Evolutionary conservation across 768 basidiomycete genomes (phyloP).

Genomic region (Trametes gibbosa): DNA sequence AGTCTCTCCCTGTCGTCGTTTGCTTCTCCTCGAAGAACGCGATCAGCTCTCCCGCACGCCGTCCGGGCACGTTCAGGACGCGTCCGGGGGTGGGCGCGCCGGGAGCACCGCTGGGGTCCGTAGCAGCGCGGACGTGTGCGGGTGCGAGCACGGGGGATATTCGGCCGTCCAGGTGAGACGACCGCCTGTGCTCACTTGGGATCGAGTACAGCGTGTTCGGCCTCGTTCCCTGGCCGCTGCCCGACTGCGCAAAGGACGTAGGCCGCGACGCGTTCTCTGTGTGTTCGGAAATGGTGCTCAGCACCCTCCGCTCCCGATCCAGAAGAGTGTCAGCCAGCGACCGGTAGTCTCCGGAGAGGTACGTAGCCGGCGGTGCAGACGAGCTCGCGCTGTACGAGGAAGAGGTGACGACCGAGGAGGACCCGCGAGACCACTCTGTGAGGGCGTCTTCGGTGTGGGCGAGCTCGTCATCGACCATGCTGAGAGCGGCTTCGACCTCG

Average conservation of each 20-base stretch:
- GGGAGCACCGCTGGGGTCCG: conserved; percentile 49
- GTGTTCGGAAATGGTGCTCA: conserved; percentile 77
- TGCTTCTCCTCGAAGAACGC: conserved; percentile 68
- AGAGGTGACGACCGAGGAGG: conserved; percentile 25
- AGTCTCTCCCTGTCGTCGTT: conserved; percentile 30
- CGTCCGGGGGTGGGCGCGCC: conserved; percentile 33
- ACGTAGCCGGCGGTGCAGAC: conserved; percentile 36
- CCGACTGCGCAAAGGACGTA: conserved; percentile 34
- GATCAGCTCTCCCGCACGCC: conserved; percentile 65
- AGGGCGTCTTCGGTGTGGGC: conserved; percentile 64
- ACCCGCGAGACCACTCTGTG: conserved; percentile 56
- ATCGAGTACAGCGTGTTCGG: conserved; percentile 38
- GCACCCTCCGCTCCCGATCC: conserved; percentile 44
- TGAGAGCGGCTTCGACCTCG: conserved; percentile 69
- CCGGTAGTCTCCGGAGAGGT: conserved; percentile 21
- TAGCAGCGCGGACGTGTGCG: conserved; percentile 53
- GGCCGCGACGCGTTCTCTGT: conserved; percentile 73
- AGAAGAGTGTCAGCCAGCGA: conserved; percentile 40
- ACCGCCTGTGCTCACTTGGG: conserved; percentile 47
- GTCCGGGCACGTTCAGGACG: conserved; percentile 33
- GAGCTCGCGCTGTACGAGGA: conserved; percentile 14
- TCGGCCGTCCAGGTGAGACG: conserved; percentile 39
- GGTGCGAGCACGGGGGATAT: conserved; percentile 33
- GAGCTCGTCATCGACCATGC: conserved; percentile 63
- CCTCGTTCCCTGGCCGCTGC: conserved; percentile 31